Percentiles rank a stretch among this genome's conserved stretches.
Conservation (phyloP, 345 rosid species). For the Populus ilicifolia region DNA sequence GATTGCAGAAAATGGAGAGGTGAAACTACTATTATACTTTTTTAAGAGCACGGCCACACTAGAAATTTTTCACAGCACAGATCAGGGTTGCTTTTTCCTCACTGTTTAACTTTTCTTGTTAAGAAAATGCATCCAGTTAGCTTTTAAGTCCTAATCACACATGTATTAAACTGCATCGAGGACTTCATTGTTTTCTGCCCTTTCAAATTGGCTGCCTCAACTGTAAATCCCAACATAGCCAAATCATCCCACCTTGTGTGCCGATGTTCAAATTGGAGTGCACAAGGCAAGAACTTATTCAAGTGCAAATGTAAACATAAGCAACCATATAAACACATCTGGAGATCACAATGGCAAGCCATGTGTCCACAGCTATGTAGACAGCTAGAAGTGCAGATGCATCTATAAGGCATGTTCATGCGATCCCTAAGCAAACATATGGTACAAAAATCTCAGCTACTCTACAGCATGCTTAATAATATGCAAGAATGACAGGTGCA, state of each 20-base stretch:
- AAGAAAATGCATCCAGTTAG: background rate
- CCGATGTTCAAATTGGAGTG: background rate
- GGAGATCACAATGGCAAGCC: background rate
- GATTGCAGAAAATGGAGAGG: background rate
- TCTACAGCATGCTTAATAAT: background rate
- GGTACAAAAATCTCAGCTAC: background rate
- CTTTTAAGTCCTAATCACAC: background rate
- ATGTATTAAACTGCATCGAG: background rate
- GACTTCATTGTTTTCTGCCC: background rate
- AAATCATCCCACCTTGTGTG: background rate
- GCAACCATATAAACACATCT: background rate
- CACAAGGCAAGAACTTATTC: background rate
- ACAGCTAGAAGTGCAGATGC: background rate
- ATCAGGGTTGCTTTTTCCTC: background rate
- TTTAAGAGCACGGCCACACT: background rate
- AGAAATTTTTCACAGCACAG: background rate
- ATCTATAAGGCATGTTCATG: background rate
- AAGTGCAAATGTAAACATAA: background rate
- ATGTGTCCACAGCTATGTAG: background rate
- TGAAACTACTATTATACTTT: background rate
- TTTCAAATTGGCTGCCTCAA: background rate
- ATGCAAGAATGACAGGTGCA: background rate
- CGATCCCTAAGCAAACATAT: background rate
- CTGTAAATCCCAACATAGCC: background rate
- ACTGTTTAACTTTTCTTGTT: background rate